Percentiles rank a stretch among this genome's conserved stretches.
These are phyloP conservation scores for Blepharisma stoltei DNA, from an alignment of 73 alveolate genomes.

Conservation along the genomic window DNA sequence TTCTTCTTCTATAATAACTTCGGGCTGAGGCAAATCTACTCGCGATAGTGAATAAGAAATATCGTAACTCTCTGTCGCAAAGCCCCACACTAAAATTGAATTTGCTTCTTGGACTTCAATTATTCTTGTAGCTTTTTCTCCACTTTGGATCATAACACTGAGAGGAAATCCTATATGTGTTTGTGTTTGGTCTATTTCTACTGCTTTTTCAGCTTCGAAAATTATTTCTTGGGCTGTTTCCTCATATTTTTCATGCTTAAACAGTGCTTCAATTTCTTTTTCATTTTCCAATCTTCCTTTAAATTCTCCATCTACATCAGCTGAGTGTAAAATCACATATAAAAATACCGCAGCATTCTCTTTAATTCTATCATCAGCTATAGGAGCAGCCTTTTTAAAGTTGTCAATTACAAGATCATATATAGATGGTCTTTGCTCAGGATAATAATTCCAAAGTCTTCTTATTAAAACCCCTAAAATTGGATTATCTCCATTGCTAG, in stretches of 20 bases:
- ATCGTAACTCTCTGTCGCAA: constrained; percentile 64
- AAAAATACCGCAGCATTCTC: neutral
- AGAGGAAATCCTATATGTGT: constrained; percentile 59
- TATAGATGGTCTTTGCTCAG: neutral
- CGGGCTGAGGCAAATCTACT: constrained; percentile 17
- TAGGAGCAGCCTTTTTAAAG: neutral
- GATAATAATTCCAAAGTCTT: neutral
- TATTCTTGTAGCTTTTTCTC: constrained; percentile 54
- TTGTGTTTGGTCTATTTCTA: neutral
- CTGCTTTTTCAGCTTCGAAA: neutral
- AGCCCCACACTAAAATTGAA: constrained; percentile 68
- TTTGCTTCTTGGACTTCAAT: constrained; percentile 70
- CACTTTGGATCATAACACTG: constrained; percentile 52
- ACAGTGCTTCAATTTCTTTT: neutral
- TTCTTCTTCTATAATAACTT: neutral
- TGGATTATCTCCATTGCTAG: neutral
- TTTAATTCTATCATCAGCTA: neutral
- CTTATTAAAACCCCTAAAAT: neutral
- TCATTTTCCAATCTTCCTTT: neutral
- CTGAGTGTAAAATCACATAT: neutral
- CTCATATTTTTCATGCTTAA: neutral
- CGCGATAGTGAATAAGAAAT: constrained; percentile 47
- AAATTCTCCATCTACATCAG: neutral
- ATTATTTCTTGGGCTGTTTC: neutral
- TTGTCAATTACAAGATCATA: neutral